Evolutionary conservation across 768 basidiomycete species (phyloP), one percentile per base, ranked within the genome.

Genomic region (Boletales sp.): DNA sequence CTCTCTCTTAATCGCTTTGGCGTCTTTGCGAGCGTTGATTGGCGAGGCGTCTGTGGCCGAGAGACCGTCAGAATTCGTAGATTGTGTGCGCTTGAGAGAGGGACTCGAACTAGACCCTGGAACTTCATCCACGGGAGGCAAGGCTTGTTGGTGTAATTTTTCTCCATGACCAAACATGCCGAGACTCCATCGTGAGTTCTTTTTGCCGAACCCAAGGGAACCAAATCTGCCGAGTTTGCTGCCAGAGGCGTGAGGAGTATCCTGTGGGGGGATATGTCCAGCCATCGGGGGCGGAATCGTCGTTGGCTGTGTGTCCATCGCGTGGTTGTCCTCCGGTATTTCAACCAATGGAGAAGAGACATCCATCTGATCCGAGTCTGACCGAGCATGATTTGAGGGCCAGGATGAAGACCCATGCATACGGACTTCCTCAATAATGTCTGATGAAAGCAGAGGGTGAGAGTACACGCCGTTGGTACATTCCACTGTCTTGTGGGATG

Each of bases 1-100:
- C 68, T 91, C 87, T 70, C 90, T 90, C 75, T 88, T 90, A 54
- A 76, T 71, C 67, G 83, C 82, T 76, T 91, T 90, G 54, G 78
- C 72, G 62, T 90, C 87, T 47, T 72, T 74, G 46, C 74, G 71
- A 36, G 69, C 18, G 65, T 43, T 71, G 60, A 24, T 70, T 62
- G 31, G 72, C 71, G 53, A 71, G 59, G 27, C 78, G 77, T 45
- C 82, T 75, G 19, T 78, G 43, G 84, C 61, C 8, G 86, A 87
- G 40, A 71, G 79, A 67, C 81, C 81, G 66, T 87, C 86, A 27
- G 84, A 84, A 61, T 88, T 87, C 19, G 83, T 80, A 15, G 90
- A 87, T 56, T 88, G 83, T 19, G 86, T 77, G 48, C 90, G 85
- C 67, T 91, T 91, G 65, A 88, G 80, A 4, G 84, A 83, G 24